Evolutionary conservation across 2,329 filamentous ascomycete species (phyloP).

Genomic region (Phaeomoniella chlamydospora): DNA sequence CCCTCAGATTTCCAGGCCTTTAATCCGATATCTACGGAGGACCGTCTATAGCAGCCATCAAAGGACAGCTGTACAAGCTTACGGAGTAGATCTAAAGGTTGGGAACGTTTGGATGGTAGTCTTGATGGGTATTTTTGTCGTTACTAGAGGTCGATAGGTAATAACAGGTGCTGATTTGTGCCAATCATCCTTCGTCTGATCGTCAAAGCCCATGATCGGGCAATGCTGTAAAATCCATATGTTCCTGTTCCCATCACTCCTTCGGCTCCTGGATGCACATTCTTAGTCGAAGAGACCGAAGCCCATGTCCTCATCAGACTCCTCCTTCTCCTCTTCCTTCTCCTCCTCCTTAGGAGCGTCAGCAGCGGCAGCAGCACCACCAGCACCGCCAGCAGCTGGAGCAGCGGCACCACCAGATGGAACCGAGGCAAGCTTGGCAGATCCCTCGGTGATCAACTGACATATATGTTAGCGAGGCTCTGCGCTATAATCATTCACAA

Average conservation of each 20-base stretch:
- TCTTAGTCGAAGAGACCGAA: slow-evolving; percentile 54
- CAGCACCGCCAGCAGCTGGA: slow-evolving; percentile 44
- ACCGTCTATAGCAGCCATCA: too few species aligned
- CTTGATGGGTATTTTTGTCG: not conserved
- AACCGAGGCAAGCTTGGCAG: slow-evolving; percentile 91
- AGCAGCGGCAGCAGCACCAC: slow-evolving; percentile 52
- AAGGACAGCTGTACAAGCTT: too few species aligned
- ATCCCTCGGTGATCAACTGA: slow-evolving; percentile 82
- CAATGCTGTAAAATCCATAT: not conserved
- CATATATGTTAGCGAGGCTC: slow-evolving; percentile 3
- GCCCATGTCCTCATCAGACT: slow-evolving; percentile 62
- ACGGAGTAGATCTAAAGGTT: too few species aligned
- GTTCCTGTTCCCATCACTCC: not conserved
- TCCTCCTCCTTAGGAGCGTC: slow-evolving; percentile 46
- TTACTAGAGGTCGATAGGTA: not conserved
- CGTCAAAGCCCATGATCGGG: not conserved
- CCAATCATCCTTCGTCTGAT: not conserved
- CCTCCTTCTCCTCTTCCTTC: slow-evolving; percentile 59
- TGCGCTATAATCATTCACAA: slow-evolving; percentile 4
- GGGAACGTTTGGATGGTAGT: not conserved
- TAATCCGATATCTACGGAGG: too few species aligned
- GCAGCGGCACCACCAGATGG: slow-evolving; percentile 75
- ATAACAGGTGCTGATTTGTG: not conserved
- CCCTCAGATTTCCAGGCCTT: too few species aligned
- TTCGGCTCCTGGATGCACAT: slow-evolving; percentile 10